Evolutionary conservation across 371 early-diverging fungal species (phyloP).

Genomic region (Saksenaea oblongispora): DNA sequence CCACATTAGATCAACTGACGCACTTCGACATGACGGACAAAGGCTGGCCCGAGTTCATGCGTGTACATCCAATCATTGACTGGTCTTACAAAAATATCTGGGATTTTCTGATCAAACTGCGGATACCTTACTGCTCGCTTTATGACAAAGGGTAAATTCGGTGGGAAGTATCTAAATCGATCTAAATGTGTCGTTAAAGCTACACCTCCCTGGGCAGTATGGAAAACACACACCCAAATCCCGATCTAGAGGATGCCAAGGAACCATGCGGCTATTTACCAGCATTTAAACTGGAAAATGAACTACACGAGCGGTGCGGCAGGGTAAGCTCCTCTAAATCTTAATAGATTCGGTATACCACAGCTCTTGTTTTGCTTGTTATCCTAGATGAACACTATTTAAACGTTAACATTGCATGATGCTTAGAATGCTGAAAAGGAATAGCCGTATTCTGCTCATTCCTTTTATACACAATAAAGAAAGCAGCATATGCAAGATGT

Average conservation of each 20-base stretch:
- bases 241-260: slow-evolving; percentile 44
- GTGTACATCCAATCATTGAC: slow-evolving; percentile 91
- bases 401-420: no score
- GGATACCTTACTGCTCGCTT: slow-evolving; percentile 85
- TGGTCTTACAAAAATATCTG: slow-evolving; percentile 90
- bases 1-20: slow-evolving; percentile 57
- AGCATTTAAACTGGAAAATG: slow-evolving; percentile 72
- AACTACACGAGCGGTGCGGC: slow-evolving; percentile 75
- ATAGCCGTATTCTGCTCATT: no score
- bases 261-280: slow-evolving; percentile 61
- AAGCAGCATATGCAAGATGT: no score
- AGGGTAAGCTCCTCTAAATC: slow-evolving; percentile 47
- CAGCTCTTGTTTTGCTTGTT: neutral
- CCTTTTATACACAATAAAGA: no score
- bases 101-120: slow-evolving; percentile 70
- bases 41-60: slow-evolving; percentile 92
- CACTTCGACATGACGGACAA: slow-evolving; percentile 80
- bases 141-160: slow-evolving; percentile 83
- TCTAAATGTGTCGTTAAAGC: slow-evolving; percentile 31
- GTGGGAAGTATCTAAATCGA: neutral
- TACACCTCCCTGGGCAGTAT: slow-evolving; percentile 95
- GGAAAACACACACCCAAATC: slow-evolving; percentile 87
- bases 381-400: neutral
- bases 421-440: no score
- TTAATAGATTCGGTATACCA: neutral